A percentile compares a stretch with the other conserved stretches of the same genome.
These are phyloP conservation scores for Bipolaris sorokiniana DNA, from an alignment of 2,329 filamentous ascomycete genomes.

Conservation along the genomic window DNA sequence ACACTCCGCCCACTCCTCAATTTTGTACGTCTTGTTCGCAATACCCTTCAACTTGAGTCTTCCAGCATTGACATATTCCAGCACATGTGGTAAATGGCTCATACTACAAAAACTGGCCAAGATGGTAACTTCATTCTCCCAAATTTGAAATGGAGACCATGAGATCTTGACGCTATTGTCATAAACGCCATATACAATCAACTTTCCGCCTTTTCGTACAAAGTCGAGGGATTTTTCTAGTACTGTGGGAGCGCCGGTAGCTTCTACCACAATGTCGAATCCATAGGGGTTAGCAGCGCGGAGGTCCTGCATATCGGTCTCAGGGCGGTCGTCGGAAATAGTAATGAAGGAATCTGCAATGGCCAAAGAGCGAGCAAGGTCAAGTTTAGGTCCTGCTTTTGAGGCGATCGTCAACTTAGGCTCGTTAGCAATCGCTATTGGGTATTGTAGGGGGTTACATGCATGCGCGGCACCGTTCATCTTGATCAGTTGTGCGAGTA, in stretches of 20 bases:
- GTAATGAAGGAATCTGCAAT: slow-evolving; percentile 58
- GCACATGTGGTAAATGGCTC: slow-evolving; percentile 45
- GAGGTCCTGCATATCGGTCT: slow-evolving; percentile 63
- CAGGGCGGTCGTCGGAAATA: slow-evolving; percentile 42
- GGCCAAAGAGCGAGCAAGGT: slow-evolving; percentile 62
- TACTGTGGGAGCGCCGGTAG: slow-evolving; percentile 71
- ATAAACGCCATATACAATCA: slow-evolving; percentile 76
- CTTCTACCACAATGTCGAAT: slow-evolving; percentile 75
- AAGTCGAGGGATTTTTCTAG: slow-evolving; percentile 75
- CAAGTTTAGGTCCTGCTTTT: slow-evolving; percentile 72
- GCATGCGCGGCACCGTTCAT: slow-evolving; percentile 71
- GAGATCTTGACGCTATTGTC: slow-evolving; percentile 65
- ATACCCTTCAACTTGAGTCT: slow-evolving; percentile 70
- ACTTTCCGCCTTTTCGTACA: slow-evolving; percentile 71
- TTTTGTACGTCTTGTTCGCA: slow-evolving; percentile 73
- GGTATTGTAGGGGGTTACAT: background rate
- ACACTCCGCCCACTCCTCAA: slow-evolving; percentile 75
- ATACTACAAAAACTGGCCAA: slow-evolving; percentile 73
- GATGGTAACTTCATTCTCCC: slow-evolving; percentile 71
- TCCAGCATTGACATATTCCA: slow-evolving; percentile 59
- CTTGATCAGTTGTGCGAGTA: slow-evolving; percentile 67
- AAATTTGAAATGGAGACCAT: slow-evolving; percentile 76
- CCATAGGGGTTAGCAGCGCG: slow-evolving; percentile 71
- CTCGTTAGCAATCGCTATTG: background rate
- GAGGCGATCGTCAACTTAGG: slow-evolving; percentile 67